Conservation (phyloP, 208 protist species). For the Crithidia expoeki region DNA sequence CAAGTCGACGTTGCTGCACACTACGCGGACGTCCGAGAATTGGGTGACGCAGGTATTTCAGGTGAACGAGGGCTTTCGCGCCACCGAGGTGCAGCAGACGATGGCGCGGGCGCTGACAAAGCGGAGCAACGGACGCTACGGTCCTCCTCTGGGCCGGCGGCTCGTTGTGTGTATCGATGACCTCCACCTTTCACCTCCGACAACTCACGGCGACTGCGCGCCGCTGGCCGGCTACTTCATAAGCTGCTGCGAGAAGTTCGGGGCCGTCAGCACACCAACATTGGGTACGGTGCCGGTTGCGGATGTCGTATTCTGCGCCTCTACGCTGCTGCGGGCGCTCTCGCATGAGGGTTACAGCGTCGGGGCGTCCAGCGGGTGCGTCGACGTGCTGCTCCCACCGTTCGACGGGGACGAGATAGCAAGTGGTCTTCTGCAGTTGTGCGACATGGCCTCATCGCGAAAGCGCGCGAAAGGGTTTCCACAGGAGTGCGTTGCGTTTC, state of each 20-base stretch:
- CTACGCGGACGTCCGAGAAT: slow-evolving; percentile 51
- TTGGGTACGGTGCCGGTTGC: slow-evolving; percentile 56
- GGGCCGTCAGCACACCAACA: slow-evolving; percentile 60
- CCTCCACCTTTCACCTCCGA: slow-evolving; percentile 57
- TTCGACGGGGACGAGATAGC: slow-evolving; percentile 69
- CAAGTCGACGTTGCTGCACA: slow-evolving; percentile 75
- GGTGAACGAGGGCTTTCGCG: slow-evolving; percentile 49
- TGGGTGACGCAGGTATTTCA: slow-evolving; percentile 67
- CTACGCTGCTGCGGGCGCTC: slow-evolving; percentile 21
- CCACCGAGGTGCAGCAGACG: slow-evolving; percentile 56
- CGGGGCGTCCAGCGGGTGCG: slow-evolving; percentile 35
- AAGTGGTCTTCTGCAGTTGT: slow-evolving; percentile 54
- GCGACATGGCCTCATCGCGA: slow-evolving; percentile 50
- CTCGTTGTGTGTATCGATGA: slow-evolving; percentile 89
- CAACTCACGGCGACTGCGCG: slow-evolving; percentile 10
- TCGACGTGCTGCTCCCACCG: slow-evolving; percentile 60
- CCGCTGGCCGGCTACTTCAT: slow-evolving; percentile 60
- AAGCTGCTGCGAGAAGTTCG: slow-evolving; percentile 68
- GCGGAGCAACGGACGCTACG: slow-evolving; percentile 56
- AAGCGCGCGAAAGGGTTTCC: slow-evolving; percentile 61
- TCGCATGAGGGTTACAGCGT: slow-evolving; percentile 16
- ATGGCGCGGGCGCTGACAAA: slow-evolving; percentile 54
- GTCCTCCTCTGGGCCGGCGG: slow-evolving; percentile 61
- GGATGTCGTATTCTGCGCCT: slow-evolving; percentile 71
- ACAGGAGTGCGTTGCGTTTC: slow-evolving; percentile 46